Percentiles rank a stretch among this genome's conserved stretches.
phyloP scores from a whole-genome alignment of 345 rosid species.

The Noccaea caerulescens region DNA sequence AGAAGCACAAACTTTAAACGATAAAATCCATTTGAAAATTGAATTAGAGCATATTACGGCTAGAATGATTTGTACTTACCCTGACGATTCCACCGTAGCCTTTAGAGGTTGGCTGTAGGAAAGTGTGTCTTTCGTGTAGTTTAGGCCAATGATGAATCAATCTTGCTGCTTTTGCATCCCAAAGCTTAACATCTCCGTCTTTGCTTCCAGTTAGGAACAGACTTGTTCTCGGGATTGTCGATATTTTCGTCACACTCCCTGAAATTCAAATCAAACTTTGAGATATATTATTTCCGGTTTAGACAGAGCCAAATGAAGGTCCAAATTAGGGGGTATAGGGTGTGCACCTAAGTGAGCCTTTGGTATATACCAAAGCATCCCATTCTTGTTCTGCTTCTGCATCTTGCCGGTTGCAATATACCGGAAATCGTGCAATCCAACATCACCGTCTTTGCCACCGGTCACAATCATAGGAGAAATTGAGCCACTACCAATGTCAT shows the following conservation, averaged over 20 bases:
- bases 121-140: slow-evolving; percentile 87
- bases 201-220: slow-evolving; percentile 95
- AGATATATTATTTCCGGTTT: not conserved
- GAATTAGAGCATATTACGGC: too few relatives aligned
- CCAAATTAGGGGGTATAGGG: slow-evolving; percentile 8
- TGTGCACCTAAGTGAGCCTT: slow-evolving; percentile 87
- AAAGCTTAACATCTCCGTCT: slow-evolving; percentile 96
- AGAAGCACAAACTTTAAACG: slow-evolving; percentile 6
- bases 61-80: slow-evolving; percentile 43
- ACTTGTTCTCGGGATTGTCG: slow-evolving; percentile 76
- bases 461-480: slow-evolving; percentile 88
- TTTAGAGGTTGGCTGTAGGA: slow-evolving; percentile 76
- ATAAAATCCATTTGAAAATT: too few relatives aligned
- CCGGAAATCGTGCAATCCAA: slow-evolving; percentile 92
- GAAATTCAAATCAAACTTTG: slow-evolving; percentile 23
- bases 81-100: slow-evolving; percentile 88
- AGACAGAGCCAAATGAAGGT: not conserved
- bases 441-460: slow-evolving; percentile 91
- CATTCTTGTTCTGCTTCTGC: slow-evolving; percentile 67
- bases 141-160: slow-evolving; percentile 85
- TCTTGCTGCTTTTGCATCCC: slow-evolving; percentile 90
- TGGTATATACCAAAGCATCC: slow-evolving; percentile 98
- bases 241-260: slow-evolving; percentile 90
- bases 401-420: slow-evolving; percentile 85
- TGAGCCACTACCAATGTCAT: slow-evolving; percentile 86